A percentile compares a stretch with the other conserved stretches of the same genome.
These are phyloP conservation scores for Chlorella sp. DNA, from an alignment of 139 green algal genomes.

Conservation along the genomic window DNA sequence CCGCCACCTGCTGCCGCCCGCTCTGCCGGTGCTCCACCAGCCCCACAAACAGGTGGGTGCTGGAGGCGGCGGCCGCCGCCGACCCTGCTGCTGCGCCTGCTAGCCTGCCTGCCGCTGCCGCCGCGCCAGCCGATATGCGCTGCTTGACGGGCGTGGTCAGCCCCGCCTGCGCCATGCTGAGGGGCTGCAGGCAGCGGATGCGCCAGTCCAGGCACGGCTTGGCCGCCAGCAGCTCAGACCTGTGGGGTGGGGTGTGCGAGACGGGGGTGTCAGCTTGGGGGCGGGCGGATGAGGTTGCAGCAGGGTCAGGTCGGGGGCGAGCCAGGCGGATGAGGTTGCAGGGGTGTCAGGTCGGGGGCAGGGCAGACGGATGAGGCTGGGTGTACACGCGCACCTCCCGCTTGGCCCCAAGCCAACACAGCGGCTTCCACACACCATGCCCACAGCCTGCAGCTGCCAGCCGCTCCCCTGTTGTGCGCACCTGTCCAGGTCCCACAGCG, in stretches of 20 bases:
- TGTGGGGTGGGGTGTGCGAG: neutral
- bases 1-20: conserved; percentile 5
- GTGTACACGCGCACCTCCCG: too few species aligned
- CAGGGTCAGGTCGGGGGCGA: neutral
- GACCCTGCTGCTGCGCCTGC: neutral
- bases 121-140: neutral
- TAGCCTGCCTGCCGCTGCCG: neutral
- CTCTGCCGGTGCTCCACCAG: neutral
- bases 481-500: conserved; percentile 13
- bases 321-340: neutral
- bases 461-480: too few species aligned
- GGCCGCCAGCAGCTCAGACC: conserved; percentile 3
- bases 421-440: neutral
- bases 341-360: neutral
- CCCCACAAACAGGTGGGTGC: conserved; percentile 16
- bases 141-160: neutral
- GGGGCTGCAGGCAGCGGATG: conserved; percentile 16
- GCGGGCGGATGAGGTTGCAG: neutral
- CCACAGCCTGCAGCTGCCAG: too few species aligned
- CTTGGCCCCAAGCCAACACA: too few species aligned
- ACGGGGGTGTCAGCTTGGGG: neutral
- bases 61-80: neutral
- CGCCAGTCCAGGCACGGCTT: neutral
- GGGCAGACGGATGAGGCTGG: neutral
- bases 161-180: neutral